Evolutionary conservation across 2,329 filamentous ascomycete species (phyloP), one percentile per base, ranked within the genome.

Genomic region (Hypomyces rosellus): DNA sequence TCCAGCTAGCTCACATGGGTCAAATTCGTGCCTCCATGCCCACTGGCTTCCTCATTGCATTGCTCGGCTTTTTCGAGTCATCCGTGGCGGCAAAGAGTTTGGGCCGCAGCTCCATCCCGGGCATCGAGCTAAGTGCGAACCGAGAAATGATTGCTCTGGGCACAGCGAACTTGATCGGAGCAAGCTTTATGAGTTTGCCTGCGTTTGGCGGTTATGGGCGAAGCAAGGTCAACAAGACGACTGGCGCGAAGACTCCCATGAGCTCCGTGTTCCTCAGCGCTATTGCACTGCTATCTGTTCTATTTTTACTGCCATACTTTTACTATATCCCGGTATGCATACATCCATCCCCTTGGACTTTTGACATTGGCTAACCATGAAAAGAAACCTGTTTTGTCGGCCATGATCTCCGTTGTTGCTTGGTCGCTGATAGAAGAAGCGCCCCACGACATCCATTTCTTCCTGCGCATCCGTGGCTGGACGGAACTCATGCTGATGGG

Each of bases 41-140:
- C 46, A 97, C 93, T 0, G 87, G 89, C 0, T 96, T 99, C 62
- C 76, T 97, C 48, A 96, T 99, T 56, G 89, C 91, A 1, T 76
- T 99, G 20, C 82, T 99, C 0, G 93, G 93, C n/a, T 99, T 99
- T 69, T 99, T 99, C 61, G 93, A 99, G 68, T 96, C 89, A 3
- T 96, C 90, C 0, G 90, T 99, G 12, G 93, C 93, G 1, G 93
- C 93, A 34, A 97, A 97, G 70, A 92, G 88, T 55, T 73, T 99
- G 3, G 87, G 86, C 6, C 80, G 81, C 39, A 74, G 74, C 46
- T 48, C 81, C 9, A 85, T 96, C 33, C 80, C 88, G 53, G 86
- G 84, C 33, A 89, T 96, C 64, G 81, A 86, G 47, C 75, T 96
- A 39, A 96, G 90, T 63, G 82, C 93, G 1, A 99, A 99, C 65